Evolutionary conservation across 225 moss, liverwort and hornwort genomes (phyloP).

Genomic region (Neckera pumila): DNA sequence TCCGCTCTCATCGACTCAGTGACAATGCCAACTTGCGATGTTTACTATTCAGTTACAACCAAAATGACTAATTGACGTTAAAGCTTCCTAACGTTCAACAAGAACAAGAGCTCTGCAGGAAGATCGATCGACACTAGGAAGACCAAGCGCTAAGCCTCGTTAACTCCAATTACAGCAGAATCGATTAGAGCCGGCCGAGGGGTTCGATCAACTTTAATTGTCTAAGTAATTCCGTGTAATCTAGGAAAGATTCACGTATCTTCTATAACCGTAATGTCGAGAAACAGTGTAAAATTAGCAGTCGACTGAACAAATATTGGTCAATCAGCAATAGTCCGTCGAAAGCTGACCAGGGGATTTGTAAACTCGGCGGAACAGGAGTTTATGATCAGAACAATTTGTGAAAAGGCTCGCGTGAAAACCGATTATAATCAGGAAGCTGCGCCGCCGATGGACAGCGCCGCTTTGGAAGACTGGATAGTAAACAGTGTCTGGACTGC

Average conservation of each 20-base stretch:
- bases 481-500: neutral
- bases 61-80: neutral
- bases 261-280: neutral
- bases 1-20: neutral
- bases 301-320: neutral
- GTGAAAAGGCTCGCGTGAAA: neutral
- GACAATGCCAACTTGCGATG: neutral
- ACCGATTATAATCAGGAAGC: neutral
- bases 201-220: neutral
- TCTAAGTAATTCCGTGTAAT: neutral
- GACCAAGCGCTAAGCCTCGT: neutral
- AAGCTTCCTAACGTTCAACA: neutral
- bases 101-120: neutral
- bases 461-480: neutral
- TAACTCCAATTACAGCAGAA: neutral
- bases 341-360: neutral
- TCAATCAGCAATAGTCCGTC: neutral
- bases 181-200: neutral
- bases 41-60: neutral
- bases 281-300: neutral
- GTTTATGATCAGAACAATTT: neutral
- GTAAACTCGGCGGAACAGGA: neutral
- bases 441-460: conserved; percentile 16
- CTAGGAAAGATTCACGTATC: neutral
- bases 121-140: neutral